Base-by-base conservation (phyloP, 1,139 yeast species). In the Hyphopichia wangnamkhiaoensis region DNA sequence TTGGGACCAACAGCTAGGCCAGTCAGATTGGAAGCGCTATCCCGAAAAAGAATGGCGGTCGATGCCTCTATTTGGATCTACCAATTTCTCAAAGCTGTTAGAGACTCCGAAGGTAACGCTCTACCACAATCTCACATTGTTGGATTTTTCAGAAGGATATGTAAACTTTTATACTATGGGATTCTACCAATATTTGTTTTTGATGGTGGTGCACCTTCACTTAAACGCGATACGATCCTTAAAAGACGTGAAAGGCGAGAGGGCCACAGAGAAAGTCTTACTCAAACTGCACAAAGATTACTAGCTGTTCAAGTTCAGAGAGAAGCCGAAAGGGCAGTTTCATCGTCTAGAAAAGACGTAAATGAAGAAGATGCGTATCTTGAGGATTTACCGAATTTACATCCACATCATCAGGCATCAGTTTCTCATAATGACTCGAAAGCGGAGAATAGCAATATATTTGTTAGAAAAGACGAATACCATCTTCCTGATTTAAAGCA, bases 51-150 rank as follows among this genome's bases (percentile, higher is more conserved):
- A 42, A 68, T 94, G 52, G 98, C 98, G 0, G 94, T 94, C 9
- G 99, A 94, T 69, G 99, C 98, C 0, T 91, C 98, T 2, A 94
- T 94, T 49, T 94, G 99, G 99, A 87, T 94, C 40, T 94, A 94
- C 58, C 99, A 94, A 60, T 94, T 94, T 56, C 68, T 94, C 48
- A 93, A 91, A 57, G 98, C 98, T 1, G 95, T 93, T 18, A 74
- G 98, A 50, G 96, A 90, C 56, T 67, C 79, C 33, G 86, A 86
- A 31, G 98, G 98, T 14, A 80, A 86, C 45, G 79, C 88, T 1
- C 61, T 93, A 45, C 76, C 77, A 29, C 86, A 82, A 46, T 84
- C 97, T 0, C 98, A 94, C 59, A 80, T 93, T 16, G 85, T 91
- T 20, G 99, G 99, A 9, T 94, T 94, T 57, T 93, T 93, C 60